Percentiles rank a stretch among this genome's conserved stretches.
Evolutionary conservation across 768 basidiomycete genomes (phyloP).

Genomic region (Kwoniella europaea): DNA sequence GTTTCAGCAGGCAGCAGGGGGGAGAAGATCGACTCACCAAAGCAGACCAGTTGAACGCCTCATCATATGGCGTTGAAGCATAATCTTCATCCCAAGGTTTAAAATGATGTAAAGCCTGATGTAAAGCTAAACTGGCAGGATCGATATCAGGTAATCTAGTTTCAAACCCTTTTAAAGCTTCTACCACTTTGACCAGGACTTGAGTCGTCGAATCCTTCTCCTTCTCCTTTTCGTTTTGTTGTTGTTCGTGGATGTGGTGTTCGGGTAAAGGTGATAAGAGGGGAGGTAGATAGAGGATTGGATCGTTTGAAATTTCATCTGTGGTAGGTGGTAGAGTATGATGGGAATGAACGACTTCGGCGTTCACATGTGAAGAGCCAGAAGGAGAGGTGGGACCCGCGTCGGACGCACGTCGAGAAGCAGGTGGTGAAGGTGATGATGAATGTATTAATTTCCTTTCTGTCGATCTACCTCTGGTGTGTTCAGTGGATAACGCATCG

Average conservation of each 20-base stretch:
- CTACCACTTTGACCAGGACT: slow-evolving; percentile 13
- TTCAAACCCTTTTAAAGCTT: slow-evolving; percentile 63
- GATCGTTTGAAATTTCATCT: slow-evolving; percentile 32
- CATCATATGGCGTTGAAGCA: slow-evolving; percentile 67
- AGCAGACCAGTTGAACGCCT: slow-evolving; percentile 87
- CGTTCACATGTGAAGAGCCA: background rate
- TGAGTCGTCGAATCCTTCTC: background rate
- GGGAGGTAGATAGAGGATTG: slow-evolving; percentile 80
- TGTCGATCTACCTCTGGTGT: slow-evolving; percentile 16
- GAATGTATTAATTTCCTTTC: slow-evolving; percentile 21
- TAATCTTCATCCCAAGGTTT: slow-evolving; percentile 68
- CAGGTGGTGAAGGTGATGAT: slow-evolving; percentile 18
- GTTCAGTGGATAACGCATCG: slow-evolving; percentile 7
- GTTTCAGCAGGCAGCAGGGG: background rate
- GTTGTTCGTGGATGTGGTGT: slow-evolving; percentile 12
- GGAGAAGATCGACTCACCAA: slow-evolving; percentile 63
- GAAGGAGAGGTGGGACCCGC: background rate
- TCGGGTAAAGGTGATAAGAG: slow-evolving; percentile 71
- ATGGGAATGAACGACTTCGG: slow-evolving; percentile 30
- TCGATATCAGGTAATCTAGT: slow-evolving; percentile 85
- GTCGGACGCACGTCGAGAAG: background rate
- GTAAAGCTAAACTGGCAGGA: slow-evolving; percentile 78
- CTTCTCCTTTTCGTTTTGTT: slow-evolving; percentile 10
- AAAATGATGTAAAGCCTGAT: slow-evolving; percentile 82
- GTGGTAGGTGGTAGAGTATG: slow-evolving; percentile 37